phyloP scores from a whole-genome alignment of 2,329 filamentous ascomycete genomes.

The Ophiostoma perfectum region DNA sequence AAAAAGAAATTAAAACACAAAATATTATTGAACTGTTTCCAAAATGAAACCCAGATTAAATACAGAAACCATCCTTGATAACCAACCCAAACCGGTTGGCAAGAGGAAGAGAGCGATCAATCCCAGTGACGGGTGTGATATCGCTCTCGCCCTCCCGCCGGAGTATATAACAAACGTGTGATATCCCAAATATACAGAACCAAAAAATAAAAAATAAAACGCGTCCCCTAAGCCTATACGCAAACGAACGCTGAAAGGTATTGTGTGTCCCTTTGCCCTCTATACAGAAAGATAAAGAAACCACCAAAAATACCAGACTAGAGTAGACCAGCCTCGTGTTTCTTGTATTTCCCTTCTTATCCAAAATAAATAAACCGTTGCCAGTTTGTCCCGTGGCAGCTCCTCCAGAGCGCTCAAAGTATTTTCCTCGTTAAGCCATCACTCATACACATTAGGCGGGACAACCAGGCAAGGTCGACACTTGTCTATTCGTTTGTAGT shows the following conservation, averaged over 20 bases:
- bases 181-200: constrained; percentile 15
- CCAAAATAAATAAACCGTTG: not conserved
- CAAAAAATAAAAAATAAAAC: not conserved
- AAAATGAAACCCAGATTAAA: not conserved
- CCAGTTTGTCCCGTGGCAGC: constrained; percentile 9
- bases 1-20: not conserved
- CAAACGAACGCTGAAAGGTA: constrained; percentile 21
- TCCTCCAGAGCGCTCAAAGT: constrained; percentile 21
- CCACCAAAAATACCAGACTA: not conserved
- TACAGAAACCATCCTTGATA: not conserved
- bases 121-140: not conserved
- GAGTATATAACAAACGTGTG: constrained; percentile 16
- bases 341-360: not conserved
- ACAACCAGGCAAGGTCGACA: constrained; percentile 15
- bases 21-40: constrained; percentile 1
- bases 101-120: not conserved
- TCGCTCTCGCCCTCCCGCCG: not conserved
- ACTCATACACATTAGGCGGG: constrained; percentile 20
- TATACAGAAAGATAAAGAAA: not conserved
- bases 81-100: constrained; percentile 7
- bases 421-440: not conserved
- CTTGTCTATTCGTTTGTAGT: constrained; percentile 14
- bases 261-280: constrained; percentile 15
- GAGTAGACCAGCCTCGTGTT: too few species aligned
- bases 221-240: not conserved